Evolutionary conservation across 2,329 filamentous ascomycete species (phyloP), one percentile per base, ranked within the genome.

Genomic region (Phoma sp.): DNA sequence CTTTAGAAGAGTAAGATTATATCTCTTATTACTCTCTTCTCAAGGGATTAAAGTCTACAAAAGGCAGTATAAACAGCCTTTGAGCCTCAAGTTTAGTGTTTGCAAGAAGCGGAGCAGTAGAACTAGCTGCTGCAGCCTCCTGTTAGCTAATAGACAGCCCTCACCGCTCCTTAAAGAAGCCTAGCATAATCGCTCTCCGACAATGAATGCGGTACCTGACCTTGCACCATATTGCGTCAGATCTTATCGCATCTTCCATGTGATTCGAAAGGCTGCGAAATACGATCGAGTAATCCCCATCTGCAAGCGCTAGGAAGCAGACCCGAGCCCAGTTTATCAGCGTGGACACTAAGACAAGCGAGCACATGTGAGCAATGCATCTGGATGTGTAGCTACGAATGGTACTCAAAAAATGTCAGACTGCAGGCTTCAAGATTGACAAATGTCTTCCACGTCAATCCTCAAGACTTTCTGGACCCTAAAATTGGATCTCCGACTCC

Each of bases 301-400:
- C 29, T 31, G 29, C 12, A 22, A 15, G 38, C 43, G 39, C 54
- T 57, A 52, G 27, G 36, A 25, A 31, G 31, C 8, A 47, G 9
- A 51, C 22, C 37, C 38, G 54, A 58, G 40, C 33, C 41, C 58
- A 44, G 46, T 49, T 55, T 48, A 65, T 63, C 64, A 32, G 48
- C 49, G 58, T 62, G 55, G 62, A 63, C 64, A 63, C 62, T 64
- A 63, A 41, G 41, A 56, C 55, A 64, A 65, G 64, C 61, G 61
- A 65, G 51, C 58, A 61, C 58, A 51, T 62, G 60, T 37, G 21
- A 15, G 37, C 15, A 43, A 55, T 47, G 19, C 38, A 41, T 27
- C 35, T 24, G 38, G 19, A 27, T 40, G 37, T 44, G 27, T 39
- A 45, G 10, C 50, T 15, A 33, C 47, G 35, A 48, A 52, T 57